Base-by-base conservation (phyloP, 2,329 filamentous ascomycete species). In the Talaromyces verruculosus region DNA sequence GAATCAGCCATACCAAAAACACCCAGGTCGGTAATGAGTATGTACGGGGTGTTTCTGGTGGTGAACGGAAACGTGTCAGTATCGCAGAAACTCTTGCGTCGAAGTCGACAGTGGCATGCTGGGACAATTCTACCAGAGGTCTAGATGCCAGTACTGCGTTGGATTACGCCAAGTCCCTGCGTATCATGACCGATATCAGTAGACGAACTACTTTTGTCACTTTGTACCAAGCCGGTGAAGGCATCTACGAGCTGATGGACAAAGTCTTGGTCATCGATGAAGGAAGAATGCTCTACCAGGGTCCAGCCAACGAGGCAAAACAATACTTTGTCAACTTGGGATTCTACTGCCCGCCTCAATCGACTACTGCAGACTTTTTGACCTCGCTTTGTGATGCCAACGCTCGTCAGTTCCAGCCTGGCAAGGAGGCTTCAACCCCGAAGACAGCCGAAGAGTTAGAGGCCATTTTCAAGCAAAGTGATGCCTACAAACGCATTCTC, bases 111-210 rank as follows among this genome's bases (percentile, higher is more conserved):
- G 88, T 93, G 1, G 87, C 91, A 39, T 89, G 88, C 68, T 93
- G 90, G 89, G 91, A 94, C 71, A 94, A 94, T 75, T 89, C 87
- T 0, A 94, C 91, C 0, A 83, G 91, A 58, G 91, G 91, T n/a
- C 81, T 94, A 0, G 91, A 95, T 73, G 89, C 90, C 1, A 91
- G 88, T 1, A 93, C 91, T 0, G 91, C 91, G 4, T 82, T 93
- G 4, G 91, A 93, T 72, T 94, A 91, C 71, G 89, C 88, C 10
- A 89, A 88, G 65, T 88, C 87, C 0, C 80, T 90, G 1, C 84
- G 88, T 15, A 84, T 89, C 66, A 91, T 93, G 87, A 93, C 91
- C 3, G 89, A 93, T 68, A 86, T 93, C 67, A 88, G 85, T 72
- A 87, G 91, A 69, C 85, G 88, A 7, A 91, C 89, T 0, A 90